Base-by-base conservation (phyloP, 2,329 filamentous ascomycete species). In the Penicillium nordicum region DNA sequence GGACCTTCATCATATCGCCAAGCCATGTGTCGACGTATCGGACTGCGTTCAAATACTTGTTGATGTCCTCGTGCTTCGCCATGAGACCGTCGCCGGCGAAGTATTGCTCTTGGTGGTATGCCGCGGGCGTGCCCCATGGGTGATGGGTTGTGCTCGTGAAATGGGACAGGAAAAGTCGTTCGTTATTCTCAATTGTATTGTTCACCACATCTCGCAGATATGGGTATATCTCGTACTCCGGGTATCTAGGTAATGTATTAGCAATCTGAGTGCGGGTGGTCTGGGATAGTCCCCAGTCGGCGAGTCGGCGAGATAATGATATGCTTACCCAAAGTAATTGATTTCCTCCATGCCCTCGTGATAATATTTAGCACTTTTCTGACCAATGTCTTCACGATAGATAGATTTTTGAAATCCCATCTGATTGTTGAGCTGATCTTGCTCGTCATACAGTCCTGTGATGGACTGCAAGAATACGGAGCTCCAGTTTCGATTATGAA, bases 241-340 rank as follows among this genome's bases (percentile, higher is more conserved):
- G 73, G 44, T 47, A 53, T 14, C 43, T 59, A 36, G 5, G 3
- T 29, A n/a, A 14, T 16, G 37, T 12, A 8, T 52, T 25, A 49
- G 29, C 30, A 47, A 25, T 23, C n/a, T 5, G 11, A 32, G 27
- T 9, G 18, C 10, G 3, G 37, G 25, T 23, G 11, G 11, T 16
- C 4, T 6, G 7, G 5, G 21, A 29, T 21, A 40, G 25, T 11
- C 16, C 16, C 16, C 25, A 23, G 7, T 29, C 3, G 4, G 9
- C 9, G 6, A 23, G 7, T 29, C 3, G 4, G 9, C 9, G 6
- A n/a, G 21, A 23, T 16, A 36, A 11, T 49, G n/a, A 7, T 5
- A 30, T 63, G 40, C 67, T 50, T 58, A 77, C 56, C 77, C 77
- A 61, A 78, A 79, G 56, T 79, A 79, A 57, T 79, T 79, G 55